These are phyloP conservation scores for Aspergillus sclerotioniger DNA, from an alignment of 495 filamentous ascomycete genomes.

Conservation along the genomic window DNA sequence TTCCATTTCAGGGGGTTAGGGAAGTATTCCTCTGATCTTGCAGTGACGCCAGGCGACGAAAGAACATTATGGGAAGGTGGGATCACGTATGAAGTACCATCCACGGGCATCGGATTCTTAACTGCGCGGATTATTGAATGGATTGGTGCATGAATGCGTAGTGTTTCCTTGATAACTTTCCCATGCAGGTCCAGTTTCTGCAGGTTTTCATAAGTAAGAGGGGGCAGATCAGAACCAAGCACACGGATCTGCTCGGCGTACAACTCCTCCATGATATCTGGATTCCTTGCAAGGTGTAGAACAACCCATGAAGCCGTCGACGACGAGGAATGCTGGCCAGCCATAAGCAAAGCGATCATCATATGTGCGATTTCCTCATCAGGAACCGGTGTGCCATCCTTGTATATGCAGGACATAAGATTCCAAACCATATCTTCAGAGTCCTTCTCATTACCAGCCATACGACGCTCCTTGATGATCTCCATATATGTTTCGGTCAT, in stretches of 20 bases:
- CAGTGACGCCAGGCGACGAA: conserved; percentile 49
- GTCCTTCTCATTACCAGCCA: conserved; percentile 47
- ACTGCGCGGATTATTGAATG: conserved; percentile 62
- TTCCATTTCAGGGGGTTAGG: conserved; percentile 47
- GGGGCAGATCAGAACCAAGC: conserved; percentile 50
- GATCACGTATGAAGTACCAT: conserved; percentile 46
- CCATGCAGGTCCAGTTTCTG: conserved; percentile 53
- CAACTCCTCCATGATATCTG: conserved; percentile 57
- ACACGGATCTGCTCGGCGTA: conserved; percentile 53
- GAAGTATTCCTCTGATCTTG: conserved; percentile 45
- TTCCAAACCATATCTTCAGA: conserved; percentile 69
- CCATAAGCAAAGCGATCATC: conserved; percentile 68
- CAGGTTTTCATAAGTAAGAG: conserved; percentile 54
- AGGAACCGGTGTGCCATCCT: conserved; percentile 58
- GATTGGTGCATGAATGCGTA: conserved; percentile 63
- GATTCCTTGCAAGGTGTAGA: conserved; percentile 53
- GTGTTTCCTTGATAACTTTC: conserved; percentile 60
- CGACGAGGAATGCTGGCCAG: conserved; percentile 63
- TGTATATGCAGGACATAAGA: conserved; percentile 62
- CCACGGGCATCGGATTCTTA: conserved; percentile 55
- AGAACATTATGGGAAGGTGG: conserved; percentile 49
- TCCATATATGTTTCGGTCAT: conserved; percentile 59
- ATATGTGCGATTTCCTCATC: conserved; percentile 64
- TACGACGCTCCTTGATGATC: conserved; percentile 55
- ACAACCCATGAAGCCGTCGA: conserved; percentile 61